Percentiles rank a stretch among this genome's conserved stretches.
These are phyloP conservation scores for Colletotrichum sp. DNA, from an alignment of 2,329 filamentous ascomycete genomes.

Conservation along the genomic window DNA sequence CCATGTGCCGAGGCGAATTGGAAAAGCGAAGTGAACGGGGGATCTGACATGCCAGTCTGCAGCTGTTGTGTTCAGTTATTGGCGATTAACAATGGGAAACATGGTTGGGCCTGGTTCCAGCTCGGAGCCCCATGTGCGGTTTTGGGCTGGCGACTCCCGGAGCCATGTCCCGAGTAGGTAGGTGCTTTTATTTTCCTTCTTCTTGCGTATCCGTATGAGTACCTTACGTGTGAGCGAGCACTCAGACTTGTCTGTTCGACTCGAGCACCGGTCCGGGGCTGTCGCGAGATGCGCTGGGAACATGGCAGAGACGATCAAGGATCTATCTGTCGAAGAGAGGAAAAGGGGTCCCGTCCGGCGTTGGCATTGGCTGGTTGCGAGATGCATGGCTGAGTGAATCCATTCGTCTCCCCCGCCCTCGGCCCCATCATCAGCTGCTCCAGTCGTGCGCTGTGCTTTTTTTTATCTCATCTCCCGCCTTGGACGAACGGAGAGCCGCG, in stretches of 20 bases:
- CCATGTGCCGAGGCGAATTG: conserved; percentile 9
- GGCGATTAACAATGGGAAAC: neutral
- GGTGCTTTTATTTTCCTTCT: conserved; percentile 8
- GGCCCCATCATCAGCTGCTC: neutral
- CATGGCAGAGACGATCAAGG: neutral
- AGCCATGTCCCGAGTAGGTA: conserved; percentile 20
- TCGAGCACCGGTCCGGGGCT: neutral
- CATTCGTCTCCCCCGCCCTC: neutral
- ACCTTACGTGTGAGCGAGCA: neutral
- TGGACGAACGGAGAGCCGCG: neutral
- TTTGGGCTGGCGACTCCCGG: conserved; percentile 3
- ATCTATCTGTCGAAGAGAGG: neutral
- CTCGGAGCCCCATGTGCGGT: neutral
- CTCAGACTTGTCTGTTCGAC: neutral
- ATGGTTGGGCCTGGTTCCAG: neutral
- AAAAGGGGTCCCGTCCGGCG: neutral
- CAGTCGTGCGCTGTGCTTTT: neutral
- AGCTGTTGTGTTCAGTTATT: neutral
- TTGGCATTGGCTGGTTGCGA: neutral
- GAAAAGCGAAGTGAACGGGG: neutral
- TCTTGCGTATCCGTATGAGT: neutral
- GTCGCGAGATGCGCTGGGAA: neutral
- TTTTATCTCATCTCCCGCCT: neutral
- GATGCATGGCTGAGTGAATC: neutral
- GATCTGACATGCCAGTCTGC: neutral